Evolutionary conservation across 257 asterid genomes (phyloP), one percentile per base, ranked within the genome.

Genomic region (Avicennia marina): DNA sequence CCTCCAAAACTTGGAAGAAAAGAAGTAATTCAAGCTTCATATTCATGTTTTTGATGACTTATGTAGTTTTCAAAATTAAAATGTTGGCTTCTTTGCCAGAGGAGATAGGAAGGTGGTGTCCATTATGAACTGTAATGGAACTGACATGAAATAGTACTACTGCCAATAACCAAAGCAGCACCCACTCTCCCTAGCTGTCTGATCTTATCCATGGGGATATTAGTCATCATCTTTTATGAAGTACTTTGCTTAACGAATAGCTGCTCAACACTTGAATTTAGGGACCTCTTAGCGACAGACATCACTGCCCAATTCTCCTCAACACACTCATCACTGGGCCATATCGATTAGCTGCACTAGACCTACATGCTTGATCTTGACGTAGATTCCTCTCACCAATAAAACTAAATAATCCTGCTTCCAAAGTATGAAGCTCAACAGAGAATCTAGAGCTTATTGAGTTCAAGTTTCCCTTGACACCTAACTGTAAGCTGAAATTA

Each of bases 221-320:
- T 43, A 48, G 8, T 16, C n/a, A 46, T 66, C 40, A n/a, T n/a
- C 50, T 16, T 43, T 40, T 26, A n/a, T 5, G 21, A 20, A 39
- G 71, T 65, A 56, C 44, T 48, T 25, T 49, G 66, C 50, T 43
- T 48, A 51, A 62, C 39, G 62, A 60, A 60, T 60, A 45, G 42
- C 38, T 52, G 60, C 24, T 36, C 24, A 38, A 8, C 38, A 33
- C 42, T 31, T 63, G 53, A 22, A 17, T 19, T 53, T 19, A 56
- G 58, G 66, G 67, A 20, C 63, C 63, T 53, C 61, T 5, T n/a
- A n/a, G n/a, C n/a, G 10, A 11, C 41, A 5, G 41, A 36, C 41
- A 36, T 36, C 41, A 36, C 13, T 29, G 41, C 3, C 41, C 13
- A 36, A 36, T 11, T 36, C 41, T 36, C 41, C 13, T 36, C 10